These are phyloP conservation scores for Nyssa sinensis DNA, from an alignment of 148 eudicot genomes.

Conservation along the genomic window DNA sequence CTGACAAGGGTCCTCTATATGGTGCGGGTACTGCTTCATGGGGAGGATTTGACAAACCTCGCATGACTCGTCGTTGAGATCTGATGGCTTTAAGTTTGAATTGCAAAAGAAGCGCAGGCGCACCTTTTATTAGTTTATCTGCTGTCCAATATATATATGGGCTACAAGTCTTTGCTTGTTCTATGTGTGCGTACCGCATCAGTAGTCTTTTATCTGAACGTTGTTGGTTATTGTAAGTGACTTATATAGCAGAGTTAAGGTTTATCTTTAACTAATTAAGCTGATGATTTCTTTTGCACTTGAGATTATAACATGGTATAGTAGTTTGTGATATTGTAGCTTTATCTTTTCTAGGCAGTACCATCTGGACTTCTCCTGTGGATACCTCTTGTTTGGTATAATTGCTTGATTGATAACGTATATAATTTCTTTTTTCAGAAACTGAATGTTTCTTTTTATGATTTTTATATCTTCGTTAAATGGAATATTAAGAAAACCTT, in stretches of 20 bases:
- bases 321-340: background rate
- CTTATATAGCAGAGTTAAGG: conserved; percentile 15
- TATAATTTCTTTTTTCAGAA: background rate
- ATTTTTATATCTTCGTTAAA: background rate
- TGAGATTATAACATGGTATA: background rate
- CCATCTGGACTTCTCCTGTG: background rate
- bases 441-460: background rate
- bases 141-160: conserved; percentile 38
- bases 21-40: conserved; percentile 76
- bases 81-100: conserved; percentile 13
- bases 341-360: conserved; percentile 1
- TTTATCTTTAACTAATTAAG: conserved; percentile 15
- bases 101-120: conserved; percentile 6
- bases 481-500: background rate
- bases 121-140: conserved; percentile 24
- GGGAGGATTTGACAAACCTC: conserved; percentile 72
- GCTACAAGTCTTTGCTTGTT: conserved; percentile 31
- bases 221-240: conserved; percentile 28
- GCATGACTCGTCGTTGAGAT: conserved; percentile 58
- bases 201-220: conserved; percentile 23
- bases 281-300: conserved; percentile 8
- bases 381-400: background rate
- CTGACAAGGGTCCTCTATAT: conserved; percentile 70
- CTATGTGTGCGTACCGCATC: conserved; percentile 22
- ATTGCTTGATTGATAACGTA: background rate